Evolutionary conservation across 1,139 yeast species (phyloP).

Genomic region (Geotrichum klebahnii): DNA sequence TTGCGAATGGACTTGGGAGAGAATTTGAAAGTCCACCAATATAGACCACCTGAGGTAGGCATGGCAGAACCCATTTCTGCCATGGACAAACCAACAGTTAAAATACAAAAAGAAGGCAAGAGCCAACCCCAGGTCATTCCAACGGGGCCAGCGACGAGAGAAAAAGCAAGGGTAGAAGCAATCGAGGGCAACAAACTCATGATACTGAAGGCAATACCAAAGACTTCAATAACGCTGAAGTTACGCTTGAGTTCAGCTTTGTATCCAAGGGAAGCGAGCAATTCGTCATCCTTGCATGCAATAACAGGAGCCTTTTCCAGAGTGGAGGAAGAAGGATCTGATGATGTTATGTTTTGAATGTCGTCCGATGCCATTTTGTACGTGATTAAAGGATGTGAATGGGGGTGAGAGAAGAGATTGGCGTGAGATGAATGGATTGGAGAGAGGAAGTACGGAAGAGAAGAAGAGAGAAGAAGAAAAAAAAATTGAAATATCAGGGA

Average conservation of each 20-base stretch:
- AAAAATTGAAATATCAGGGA: too few species aligned
- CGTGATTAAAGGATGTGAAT: too few species aligned
- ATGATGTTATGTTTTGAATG: too few species aligned
- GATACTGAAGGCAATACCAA: conserved; percentile 59
- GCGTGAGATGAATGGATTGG: too few species aligned
- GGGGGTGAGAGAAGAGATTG: too few species aligned
- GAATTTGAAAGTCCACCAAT: conserved; percentile 52
- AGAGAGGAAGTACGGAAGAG: too few species aligned
- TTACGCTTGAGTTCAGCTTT: conserved; percentile 71
- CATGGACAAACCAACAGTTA: conserved; percentile 51
- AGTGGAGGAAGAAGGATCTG: too few species aligned
- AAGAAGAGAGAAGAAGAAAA: too few species aligned
- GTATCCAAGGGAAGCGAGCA: conserved; percentile 53
- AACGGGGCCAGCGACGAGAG: conserved; percentile 52
- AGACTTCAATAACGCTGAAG: conserved; percentile 56
- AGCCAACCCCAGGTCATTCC: conserved; percentile 69
- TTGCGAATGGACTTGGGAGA: conserved; percentile 47
- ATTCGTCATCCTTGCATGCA: conserved; percentile 33
- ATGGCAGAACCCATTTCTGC: conserved; percentile 61
- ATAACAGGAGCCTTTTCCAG: too few species aligned
- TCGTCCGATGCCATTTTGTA: too few species aligned
- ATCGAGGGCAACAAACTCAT: conserved; percentile 70
- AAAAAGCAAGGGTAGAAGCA: conserved; percentile 41
- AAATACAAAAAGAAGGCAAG: conserved; percentile 48
- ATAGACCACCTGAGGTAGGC: conserved; percentile 68